Conservation (phyloP, 1,139 yeast genomes). For the Candida glucosophila region DNA sequence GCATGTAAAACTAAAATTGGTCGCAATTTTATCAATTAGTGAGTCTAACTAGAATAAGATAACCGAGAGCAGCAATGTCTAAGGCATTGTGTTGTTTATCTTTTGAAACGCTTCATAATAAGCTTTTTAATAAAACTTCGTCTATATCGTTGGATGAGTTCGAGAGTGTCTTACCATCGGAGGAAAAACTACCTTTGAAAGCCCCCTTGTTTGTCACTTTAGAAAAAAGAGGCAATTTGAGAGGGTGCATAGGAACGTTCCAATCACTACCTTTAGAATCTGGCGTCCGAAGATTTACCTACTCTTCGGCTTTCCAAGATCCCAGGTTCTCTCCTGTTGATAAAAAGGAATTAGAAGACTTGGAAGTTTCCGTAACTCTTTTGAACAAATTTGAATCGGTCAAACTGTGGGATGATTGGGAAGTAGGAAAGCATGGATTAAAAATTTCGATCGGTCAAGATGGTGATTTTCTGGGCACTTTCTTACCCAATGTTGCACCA, state of each 20-base stretch:
- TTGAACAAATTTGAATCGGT: constrained; percentile 52
- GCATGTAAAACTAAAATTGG: too few relatives aligned
- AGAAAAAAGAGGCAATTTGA: constrained; percentile 49
- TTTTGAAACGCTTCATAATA: constrained; percentile 23
- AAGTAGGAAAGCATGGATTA: constrained; percentile 75
- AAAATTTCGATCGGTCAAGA: constrained; percentile 39
- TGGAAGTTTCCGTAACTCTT: constrained; percentile 51
- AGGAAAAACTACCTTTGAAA: constrained; percentile 33
- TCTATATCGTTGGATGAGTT: constrained; percentile 10
- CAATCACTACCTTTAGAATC: constrained; percentile 30
- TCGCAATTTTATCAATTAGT: too few relatives aligned
- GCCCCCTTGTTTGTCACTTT: constrained; percentile 77
- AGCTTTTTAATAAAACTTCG: constrained; percentile 10
- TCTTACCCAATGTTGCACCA: constrained; percentile 82
- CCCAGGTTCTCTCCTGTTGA: constrained; percentile 66
- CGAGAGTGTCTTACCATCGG: constrained; percentile 9
- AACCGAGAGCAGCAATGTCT: constrained; percentile 14
- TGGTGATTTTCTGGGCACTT: constrained; percentile 59
- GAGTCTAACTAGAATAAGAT: too few relatives aligned
- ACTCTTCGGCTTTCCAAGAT: constrained; percentile 68
- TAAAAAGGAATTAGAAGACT: constrained; percentile 40
- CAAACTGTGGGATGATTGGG: constrained; percentile 59
- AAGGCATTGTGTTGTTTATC: constrained; percentile 33
- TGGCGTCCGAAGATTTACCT: constrained; percentile 58
- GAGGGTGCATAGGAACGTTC: constrained; percentile 96